Conservation (phyloP, 2,329 filamentous ascomycete genomes). For the Sporothrix protearum region DNA sequence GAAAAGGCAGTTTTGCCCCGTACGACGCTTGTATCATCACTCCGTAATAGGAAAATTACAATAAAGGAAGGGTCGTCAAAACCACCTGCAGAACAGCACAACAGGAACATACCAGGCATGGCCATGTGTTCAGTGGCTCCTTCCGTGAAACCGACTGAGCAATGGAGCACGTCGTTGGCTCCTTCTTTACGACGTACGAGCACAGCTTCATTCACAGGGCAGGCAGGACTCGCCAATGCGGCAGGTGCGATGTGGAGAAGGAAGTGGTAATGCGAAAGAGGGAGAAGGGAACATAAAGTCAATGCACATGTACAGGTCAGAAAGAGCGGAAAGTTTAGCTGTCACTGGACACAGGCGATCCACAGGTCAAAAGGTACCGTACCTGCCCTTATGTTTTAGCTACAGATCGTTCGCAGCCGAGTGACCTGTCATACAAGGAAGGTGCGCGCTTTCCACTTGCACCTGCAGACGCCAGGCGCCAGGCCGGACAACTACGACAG, state of each 20-base stretch:
- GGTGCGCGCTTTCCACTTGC: background rate
- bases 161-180: background rate
- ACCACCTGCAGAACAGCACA: background rate
- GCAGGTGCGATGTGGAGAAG: constrained; percentile 3
- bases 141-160: background rate
- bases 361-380: background rate
- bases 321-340: background rate
- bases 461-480: background rate
- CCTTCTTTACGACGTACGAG: background rate
- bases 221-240: background rate
- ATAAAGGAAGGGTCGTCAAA: background rate
- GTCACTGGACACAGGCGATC: background rate
- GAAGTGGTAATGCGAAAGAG: background rate
- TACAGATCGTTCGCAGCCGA: background rate
- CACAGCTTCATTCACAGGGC: background rate
- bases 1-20: background rate
- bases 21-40: background rate
- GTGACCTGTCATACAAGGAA: background rate
- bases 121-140: background rate
- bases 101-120: background rate
- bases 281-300: background rate
- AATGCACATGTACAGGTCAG: background rate
- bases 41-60: background rate
- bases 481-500: background rate
- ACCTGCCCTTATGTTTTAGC: background rate